Evolutionary conservation across 2,329 filamentous ascomycete genomes (phyloP).

Genomic region (Intubia oerlemansii): DNA sequence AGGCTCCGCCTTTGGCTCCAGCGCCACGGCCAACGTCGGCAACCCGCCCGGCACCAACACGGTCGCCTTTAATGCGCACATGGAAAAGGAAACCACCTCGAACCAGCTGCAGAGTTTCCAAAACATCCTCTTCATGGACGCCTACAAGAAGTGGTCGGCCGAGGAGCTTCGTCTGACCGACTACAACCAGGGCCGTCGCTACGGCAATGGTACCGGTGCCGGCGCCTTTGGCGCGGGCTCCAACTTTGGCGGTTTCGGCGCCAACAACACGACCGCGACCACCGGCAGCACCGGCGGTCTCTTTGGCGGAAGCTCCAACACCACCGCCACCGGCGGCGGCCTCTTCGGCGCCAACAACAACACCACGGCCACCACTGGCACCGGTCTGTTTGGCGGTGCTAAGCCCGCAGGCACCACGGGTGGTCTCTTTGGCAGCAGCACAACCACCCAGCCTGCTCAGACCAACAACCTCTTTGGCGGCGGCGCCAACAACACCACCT

Average conservation of each 20-base stretch:
- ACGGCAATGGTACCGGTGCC: conserved; percentile 45
- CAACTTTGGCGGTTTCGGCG: conserved; percentile 27
- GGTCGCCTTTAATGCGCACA: conserved; percentile 44
- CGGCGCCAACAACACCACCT: conserved; percentile 5
- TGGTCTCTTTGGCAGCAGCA: conserved; percentile 17
- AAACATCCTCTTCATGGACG: conserved; percentile 56
- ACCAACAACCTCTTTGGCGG: conserved; percentile 2
- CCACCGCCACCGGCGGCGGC: conserved; percentile 13
- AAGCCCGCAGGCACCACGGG: conserved; percentile 7
- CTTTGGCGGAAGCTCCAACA: conserved; percentile 18
- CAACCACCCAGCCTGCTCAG: conserved; percentile 1
- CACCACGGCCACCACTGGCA: conserved; percentile 8
- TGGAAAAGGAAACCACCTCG: conserved; percentile 48
- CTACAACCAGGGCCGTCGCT: conserved; percentile 69
- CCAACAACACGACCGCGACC: conserved; percentile 17
- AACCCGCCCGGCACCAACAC: conserved; percentile 48
- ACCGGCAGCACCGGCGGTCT: conserved; percentile 15
- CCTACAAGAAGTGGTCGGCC: conserved; percentile 79
- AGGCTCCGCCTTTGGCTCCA: conserved; percentile 17
- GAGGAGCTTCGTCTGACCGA: conserved; percentile 68
- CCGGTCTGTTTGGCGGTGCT: conserved; percentile 6
- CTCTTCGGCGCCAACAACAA: conserved; percentile 6
- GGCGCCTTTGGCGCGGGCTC: conserved; percentile 57
- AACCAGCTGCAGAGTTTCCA: conserved; percentile 45
- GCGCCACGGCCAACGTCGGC: conserved; percentile 19